Evolutionary conservation across 2,329 filamentous ascomycete species (phyloP), one percentile per base, ranked within the genome.

Genomic region (Aspergillus clavatus): DNA sequence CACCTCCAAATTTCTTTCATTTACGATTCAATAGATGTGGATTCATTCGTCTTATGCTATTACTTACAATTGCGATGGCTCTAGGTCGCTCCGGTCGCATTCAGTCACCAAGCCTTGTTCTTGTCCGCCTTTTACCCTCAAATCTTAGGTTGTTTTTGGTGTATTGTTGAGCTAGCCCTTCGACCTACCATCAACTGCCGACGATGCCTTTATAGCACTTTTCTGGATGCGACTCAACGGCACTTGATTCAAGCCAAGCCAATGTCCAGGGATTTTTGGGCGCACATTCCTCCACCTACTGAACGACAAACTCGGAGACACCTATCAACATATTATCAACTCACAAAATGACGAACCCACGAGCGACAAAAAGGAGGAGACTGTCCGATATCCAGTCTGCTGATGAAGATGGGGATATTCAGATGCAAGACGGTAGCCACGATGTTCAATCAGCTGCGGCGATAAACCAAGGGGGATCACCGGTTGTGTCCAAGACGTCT

Each of bases 321-420:
- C 5, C 14, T 21, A 7, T 37, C 26, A 10, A 44, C n/a, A 43
- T 7, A 23, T n/a, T n/a, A 21, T 27, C 14, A 5, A 27, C 22
- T 37, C 37, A 16, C 24, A 48, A 47, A 29, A 68, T 68, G 65
- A 63, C 54, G 38, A 61, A 67, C 27, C 51, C 60, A n/a, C 62
- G 62, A 24, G 56, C 63, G 16, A 52, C 56, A 19, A 70, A 70
- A 48, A 57, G 66, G 41, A 65, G 67, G 47, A 63, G 62, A 42
- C 59, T 69, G 26, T 67, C 61, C 38, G 56, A 61, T 31, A 45
- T 50, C 16, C 49, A 52, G 4, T 18, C 26, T 7, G 41, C 55
- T 7, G 63, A 66, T 29, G 48, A 48, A 29, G 63, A 65, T 38
- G 63, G 62, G 26, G 65, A 67, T 38, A 47, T 53, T n/a, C 47